Conservation (phyloP, 2,329 filamentous ascomycete genomes). For the Diplodia sapinea region DNA sequence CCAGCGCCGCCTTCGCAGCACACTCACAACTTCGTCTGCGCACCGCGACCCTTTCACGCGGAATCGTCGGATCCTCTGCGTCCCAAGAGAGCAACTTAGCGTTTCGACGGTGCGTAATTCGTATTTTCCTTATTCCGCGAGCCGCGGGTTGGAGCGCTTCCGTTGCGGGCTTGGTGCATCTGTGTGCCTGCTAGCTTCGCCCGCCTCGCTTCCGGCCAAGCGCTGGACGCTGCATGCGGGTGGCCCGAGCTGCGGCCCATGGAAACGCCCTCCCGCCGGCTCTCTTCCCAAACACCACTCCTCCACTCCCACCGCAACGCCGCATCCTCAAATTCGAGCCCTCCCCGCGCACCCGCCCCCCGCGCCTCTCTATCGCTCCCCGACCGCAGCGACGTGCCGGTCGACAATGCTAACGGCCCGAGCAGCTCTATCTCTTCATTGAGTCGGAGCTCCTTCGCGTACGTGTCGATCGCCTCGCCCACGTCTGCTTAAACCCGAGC, state of each 20-base stretch:
- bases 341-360: conserved; percentile 1
- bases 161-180: conserved; percentile 25
- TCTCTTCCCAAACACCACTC: conserved; percentile 18
- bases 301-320: conserved; percentile 12
- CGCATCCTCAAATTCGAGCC: background rate
- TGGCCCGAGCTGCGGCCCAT: conserved; percentile 27
- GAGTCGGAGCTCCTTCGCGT: conserved; percentile 30
- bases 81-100: conserved; percentile 7
- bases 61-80: conserved; percentile 17
- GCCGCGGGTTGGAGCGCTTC: conserved; percentile 16
- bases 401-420: conserved; percentile 26
- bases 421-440: conserved; percentile 30
- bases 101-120: conserved; percentile 27
- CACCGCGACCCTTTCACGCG: background rate
- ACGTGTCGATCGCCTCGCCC: conserved; percentile 30
- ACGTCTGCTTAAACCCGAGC: background rate
- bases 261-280: conserved; percentile 27
- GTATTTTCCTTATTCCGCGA: conserved; percentile 29
- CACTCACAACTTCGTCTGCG: background rate
- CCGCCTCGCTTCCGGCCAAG: conserved; percentile 29
- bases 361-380: conserved; percentile 12
- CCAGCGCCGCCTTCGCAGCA: background rate
- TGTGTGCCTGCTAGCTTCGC: conserved; percentile 27
- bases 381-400: conserved; percentile 5
- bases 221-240: conserved; percentile 28